Percentiles rank a stretch among this genome's conserved stretches.
These are phyloP conservation scores for Rhizoctonia solani DNA, from an alignment of 1,284 basidiomycete species.

Conservation along the genomic window DNA sequence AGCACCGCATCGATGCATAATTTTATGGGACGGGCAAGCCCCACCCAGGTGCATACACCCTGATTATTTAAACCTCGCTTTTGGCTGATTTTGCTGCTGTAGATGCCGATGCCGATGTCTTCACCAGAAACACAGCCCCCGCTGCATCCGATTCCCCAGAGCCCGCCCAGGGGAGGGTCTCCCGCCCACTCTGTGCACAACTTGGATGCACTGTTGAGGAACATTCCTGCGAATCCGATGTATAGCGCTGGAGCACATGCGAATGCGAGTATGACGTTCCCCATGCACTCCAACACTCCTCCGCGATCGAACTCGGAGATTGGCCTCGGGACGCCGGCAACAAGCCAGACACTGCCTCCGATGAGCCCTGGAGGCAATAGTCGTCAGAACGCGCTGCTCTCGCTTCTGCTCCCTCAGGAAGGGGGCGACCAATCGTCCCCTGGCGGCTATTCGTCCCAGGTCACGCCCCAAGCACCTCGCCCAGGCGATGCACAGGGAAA, in stretches of 20 bases:
- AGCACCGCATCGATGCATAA: neutral
- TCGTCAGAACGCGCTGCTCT: constrained; percentile 67
- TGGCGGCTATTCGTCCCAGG: constrained; percentile 41
- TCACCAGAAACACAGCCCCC: constrained; percentile 19
- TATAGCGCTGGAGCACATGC: constrained; percentile 49
- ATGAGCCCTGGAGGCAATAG: constrained; percentile 27
- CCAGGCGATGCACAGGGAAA: constrained; percentile 71
- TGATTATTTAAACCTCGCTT: neutral
- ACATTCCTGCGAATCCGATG: constrained; percentile 49
- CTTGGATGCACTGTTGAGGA: constrained; percentile 63
- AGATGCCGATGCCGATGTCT: constrained; percentile 31
- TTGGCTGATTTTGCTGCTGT: neutral
- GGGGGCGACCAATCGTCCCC: constrained; percentile 48
- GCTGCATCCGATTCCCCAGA: constrained; percentile 1
- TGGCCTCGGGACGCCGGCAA: constrained; percentile 50
- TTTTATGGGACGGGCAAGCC: constrained; percentile 9
- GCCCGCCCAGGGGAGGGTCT: neutral
- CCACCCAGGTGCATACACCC: neutral
- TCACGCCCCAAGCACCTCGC: constrained; percentile 57
- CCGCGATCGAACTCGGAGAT: constrained; percentile 53
- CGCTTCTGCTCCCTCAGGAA: constrained; percentile 58
- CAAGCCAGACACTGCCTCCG: neutral
- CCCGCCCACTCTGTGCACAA: constrained; percentile 39
- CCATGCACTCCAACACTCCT: constrained; percentile 51
- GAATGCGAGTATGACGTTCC: constrained; percentile 44